A percentile compares a stretch with the other conserved stretches of the same genome.
Conservation (phyloP, 2,329 filamentous ascomycete species). For the Alternaria burnsii region DNA sequence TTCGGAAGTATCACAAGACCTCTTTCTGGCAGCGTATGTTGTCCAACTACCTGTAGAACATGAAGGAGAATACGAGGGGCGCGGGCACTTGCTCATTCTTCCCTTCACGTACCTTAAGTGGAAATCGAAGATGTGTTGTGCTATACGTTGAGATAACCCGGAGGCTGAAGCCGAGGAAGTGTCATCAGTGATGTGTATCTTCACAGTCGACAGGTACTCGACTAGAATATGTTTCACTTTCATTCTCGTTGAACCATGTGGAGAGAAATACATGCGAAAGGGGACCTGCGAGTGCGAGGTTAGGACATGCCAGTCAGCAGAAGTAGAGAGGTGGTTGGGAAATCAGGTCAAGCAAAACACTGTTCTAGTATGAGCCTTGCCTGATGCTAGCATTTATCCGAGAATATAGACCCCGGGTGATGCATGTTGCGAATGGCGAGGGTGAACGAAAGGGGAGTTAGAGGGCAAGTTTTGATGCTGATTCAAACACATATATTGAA, state of each 20-base stretch:
- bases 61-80: background rate
- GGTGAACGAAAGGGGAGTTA: background rate
- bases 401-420: background rate
- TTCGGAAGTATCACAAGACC: background rate
- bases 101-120: background rate
- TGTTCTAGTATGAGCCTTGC: background rate
- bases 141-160: too few species aligned
- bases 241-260: background rate
- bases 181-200: background rate
- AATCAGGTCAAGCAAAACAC: background rate
- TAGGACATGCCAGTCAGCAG: too few species aligned
- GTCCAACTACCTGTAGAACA: background rate
- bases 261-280: background rate
- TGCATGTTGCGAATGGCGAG: background rate
- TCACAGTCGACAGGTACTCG: too few species aligned
- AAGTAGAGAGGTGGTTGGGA: background rate
- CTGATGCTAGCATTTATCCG: background rate
- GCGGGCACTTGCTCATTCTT: background rate
- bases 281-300: background rate
- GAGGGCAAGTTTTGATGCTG: too few species aligned
- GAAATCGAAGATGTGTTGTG: too few species aligned
- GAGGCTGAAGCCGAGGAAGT: background rate
- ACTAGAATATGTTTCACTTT: too few species aligned
- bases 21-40: background rate
- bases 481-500: too few species aligned